Conservation (phyloP, 306 rosid genomes). For the Malus sieversii region DNA sequence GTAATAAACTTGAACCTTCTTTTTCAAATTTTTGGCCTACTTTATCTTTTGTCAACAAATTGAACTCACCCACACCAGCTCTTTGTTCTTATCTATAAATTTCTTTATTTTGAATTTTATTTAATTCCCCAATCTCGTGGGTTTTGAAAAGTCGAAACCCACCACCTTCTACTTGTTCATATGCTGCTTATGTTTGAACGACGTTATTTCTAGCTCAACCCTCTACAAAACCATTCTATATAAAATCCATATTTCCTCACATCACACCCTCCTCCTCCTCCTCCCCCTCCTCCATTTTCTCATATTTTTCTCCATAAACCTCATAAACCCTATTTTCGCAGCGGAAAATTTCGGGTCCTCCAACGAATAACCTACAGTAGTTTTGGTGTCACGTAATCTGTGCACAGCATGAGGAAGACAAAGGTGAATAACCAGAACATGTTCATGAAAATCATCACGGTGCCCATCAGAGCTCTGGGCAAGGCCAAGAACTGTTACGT, state of each 20-base stretch:
- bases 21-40: conserved; percentile 14
- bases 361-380: not conserved
- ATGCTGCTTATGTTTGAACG: not conserved
- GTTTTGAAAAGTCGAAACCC: conserved; percentile 41
- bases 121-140: conserved; percentile 13
- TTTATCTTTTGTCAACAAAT: not conserved
- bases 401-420: conserved; percentile 23
- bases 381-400: not conserved
- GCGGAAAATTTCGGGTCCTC: not conserved
- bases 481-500: conserved; percentile 64
- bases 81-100: conserved; percentile 25
- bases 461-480: conserved; percentile 46
- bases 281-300: not conserved
- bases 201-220: not conserved
- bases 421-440: conserved; percentile 28
- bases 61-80: not conserved
- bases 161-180: not conserved
- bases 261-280: not conserved
- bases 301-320: not conserved
- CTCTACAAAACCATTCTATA: not conserved
- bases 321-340: not conserved
- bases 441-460: conserved; percentile 45
- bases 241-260: not conserved
- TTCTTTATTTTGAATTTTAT: not conserved
- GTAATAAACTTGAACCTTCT: conserved; percentile 2